Evolutionary conservation across 2,329 filamentous ascomycete genomes (phyloP).

Genomic region (Alternaria gaisen): DNA sequence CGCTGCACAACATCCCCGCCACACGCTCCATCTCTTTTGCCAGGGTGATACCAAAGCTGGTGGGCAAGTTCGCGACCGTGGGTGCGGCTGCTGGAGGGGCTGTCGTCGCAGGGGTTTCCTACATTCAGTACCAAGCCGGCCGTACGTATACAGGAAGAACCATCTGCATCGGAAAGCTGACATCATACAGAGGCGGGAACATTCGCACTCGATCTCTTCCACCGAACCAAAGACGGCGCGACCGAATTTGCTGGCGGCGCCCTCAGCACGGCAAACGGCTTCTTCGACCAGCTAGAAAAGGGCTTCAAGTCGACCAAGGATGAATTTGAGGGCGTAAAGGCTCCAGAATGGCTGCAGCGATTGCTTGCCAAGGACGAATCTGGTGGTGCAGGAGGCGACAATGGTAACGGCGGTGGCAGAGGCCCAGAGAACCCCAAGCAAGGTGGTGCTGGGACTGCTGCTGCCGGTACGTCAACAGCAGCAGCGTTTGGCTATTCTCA

Average conservation of each 20-base stretch:
- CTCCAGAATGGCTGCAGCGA: constrained; percentile 80
- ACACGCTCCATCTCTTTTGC: constrained; percentile 72
- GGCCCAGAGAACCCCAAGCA: constrained; percentile 62
- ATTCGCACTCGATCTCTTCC: constrained; percentile 79
- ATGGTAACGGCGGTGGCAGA: constrained; percentile 49
- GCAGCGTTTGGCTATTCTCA: constrained; percentile 81
- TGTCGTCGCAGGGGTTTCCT: constrained; percentile 85
- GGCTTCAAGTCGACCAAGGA: constrained; percentile 89
- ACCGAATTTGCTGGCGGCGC: constrained; percentile 72
- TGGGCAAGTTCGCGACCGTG: constrained; percentile 86
- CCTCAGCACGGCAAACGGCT: constrained; percentile 75
- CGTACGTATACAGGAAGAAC: constrained; percentile 64
- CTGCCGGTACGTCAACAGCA: constrained; percentile 74
- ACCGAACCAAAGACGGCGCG: constrained; percentile 74
- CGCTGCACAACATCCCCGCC: constrained; percentile 80
- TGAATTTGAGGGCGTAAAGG: constrained; percentile 73
- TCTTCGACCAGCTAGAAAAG: constrained; percentile 79
- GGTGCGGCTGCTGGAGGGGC: constrained; percentile 92
- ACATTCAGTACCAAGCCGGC: constrained; percentile 94
- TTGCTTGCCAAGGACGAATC: constrained; percentile 62
- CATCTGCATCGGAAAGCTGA: constrained; percentile 48
- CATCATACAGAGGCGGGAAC: constrained; percentile 72
- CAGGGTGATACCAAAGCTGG: constrained; percentile 80
- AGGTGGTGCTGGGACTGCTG: constrained; percentile 63
- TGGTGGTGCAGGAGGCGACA: constrained; percentile 50